Evolutionary conservation across 441 rosid species (phyloP).

Genomic region (Theobroma grandiflorum): DNA sequence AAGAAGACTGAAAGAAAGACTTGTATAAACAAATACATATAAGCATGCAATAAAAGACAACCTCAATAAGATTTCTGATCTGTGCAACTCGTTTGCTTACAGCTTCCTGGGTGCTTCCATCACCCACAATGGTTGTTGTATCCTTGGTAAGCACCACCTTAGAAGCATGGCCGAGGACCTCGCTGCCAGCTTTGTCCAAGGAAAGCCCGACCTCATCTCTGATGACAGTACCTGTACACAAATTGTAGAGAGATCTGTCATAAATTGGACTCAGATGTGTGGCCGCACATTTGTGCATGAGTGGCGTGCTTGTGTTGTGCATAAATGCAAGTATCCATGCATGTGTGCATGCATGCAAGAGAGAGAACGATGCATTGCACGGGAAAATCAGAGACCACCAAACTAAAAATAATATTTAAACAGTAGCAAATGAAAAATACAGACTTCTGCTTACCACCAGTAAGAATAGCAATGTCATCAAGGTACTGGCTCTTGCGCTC

Average conservation of each 20-base stretch:
- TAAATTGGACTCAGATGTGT: not conserved
- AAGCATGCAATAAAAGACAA: constrained; percentile 11
- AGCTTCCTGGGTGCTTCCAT: constrained; percentile 90
- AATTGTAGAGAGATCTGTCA: not conserved
- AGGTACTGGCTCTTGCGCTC: constrained; percentile 97
- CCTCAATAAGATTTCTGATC: constrained; percentile 89
- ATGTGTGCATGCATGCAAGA: not conserved
- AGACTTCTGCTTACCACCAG: constrained; percentile 66
- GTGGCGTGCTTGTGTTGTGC: not conserved
- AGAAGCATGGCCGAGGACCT: constrained; percentile 82
- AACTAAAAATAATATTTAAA: not conserved
- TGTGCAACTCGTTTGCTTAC: constrained; percentile 89
- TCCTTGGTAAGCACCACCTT: constrained; percentile 95
- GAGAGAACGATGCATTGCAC: not conserved
- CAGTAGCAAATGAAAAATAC: not conserved
- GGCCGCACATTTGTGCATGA: not conserved
- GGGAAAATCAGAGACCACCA: not conserved
- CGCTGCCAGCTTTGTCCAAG: constrained; percentile 84
- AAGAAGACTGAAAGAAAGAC: not conserved
- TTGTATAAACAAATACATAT: not conserved
- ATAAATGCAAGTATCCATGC: not conserved
- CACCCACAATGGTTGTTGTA: constrained; percentile 83
- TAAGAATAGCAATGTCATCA: constrained; percentile 92
- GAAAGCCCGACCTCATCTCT: constrained; percentile 93
- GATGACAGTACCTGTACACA: constrained; percentile 74